Evolutionary conservation across 1,139 yeast species (phyloP).

Genomic region (Casaregolazyma lundiana): DNA sequence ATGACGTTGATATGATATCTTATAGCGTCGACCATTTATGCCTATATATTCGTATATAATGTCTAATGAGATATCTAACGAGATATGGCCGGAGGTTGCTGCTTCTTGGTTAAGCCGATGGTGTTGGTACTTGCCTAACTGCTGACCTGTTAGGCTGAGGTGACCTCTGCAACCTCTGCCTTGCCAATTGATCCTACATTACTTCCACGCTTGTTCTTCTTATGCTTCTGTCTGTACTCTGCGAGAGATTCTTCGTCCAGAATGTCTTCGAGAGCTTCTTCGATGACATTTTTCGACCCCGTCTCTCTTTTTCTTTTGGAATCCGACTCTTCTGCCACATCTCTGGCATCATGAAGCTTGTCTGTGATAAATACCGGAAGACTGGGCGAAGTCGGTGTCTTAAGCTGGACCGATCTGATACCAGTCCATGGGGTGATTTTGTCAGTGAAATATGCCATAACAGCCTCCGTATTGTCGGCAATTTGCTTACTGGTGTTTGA

Average conservation of each 20-base stretch:
- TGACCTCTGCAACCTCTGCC: no score
- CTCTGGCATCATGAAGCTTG: constrained; percentile 48
- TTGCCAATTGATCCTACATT: no score
- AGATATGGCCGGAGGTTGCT: constrained; percentile 6
- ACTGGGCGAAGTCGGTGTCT: constrained; percentile 70
- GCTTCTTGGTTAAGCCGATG: constrained; percentile 22
- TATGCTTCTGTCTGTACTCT: constrained; percentile 35
- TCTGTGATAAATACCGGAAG: constrained; percentile 76
- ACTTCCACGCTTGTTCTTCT: constrained; percentile 22
- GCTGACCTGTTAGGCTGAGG: no score
- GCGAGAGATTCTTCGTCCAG: constrained; percentile 59
- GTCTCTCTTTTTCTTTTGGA: constrained; percentile 35
- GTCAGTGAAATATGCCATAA: constrained; percentile 47
- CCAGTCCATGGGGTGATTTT: constrained; percentile 26
- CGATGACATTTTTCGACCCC: constrained; percentile 31
- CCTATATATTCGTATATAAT: no score
- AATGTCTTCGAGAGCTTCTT: constrained; percentile 61
- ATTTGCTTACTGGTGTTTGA: constrained; percentile 38
- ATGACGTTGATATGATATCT: no score
- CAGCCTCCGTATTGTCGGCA: constrained; percentile 53
- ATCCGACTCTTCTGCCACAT: constrained; percentile 31
- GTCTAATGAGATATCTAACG: no score
- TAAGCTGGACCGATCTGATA: constrained; percentile 63
- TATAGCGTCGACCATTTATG: no score
- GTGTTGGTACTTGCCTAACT: no score